Base-by-base conservation (phyloP, 164 flowering plant genomes). In the Macadamia tetraphylla region DNA sequence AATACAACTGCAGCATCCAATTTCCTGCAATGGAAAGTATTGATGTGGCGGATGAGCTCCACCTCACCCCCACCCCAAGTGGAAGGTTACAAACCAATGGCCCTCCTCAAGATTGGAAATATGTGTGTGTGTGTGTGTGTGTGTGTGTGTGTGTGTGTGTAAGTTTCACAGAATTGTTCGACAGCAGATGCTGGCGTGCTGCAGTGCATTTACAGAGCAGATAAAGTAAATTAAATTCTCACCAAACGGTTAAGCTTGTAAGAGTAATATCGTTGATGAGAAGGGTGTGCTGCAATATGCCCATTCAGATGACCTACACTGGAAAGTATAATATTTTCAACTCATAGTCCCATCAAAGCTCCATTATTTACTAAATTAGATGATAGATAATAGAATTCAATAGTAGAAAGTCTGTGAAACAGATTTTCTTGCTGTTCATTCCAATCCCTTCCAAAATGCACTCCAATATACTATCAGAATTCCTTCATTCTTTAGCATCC, bases 271-370 rank as follows among this genome's bases (percentile, higher is more conserved):
- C 82, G 85, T 62, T 57, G 79, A 77, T 91, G 98, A 13, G 87
- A 83, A 7, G 88, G 83, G 55, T 85, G 79, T 56, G 75, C 52
- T 58, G 32, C 65, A 49, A 93, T 83, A 67, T 93, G 97, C 75
- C 86, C 81, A 32, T 78, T 76, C 80, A 93, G 76, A 81, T 93
- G 96, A 66, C 97, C 98, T 82, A 90, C 85, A 83, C 97, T 89
- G 90, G 2, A 81, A 74, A 69, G 64, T 56, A 31, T 32, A 49
- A 62, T 18, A 60, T 9, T 60, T 43, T 63, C 64, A 60, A 70
- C 60, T 60, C n/a, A 51, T 13, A 15, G 60, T 32, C 62, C 9
- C 9, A 17, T 29, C n/a, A 9, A 14, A 61, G 3, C 3, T 49
- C 30, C 51, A 40, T 48, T 29, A 42, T n/a, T 60, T 56, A 29